Conservation (phyloP, 495 filamentous ascomycete genomes). For the Pyrenula aspistea region DNA sequence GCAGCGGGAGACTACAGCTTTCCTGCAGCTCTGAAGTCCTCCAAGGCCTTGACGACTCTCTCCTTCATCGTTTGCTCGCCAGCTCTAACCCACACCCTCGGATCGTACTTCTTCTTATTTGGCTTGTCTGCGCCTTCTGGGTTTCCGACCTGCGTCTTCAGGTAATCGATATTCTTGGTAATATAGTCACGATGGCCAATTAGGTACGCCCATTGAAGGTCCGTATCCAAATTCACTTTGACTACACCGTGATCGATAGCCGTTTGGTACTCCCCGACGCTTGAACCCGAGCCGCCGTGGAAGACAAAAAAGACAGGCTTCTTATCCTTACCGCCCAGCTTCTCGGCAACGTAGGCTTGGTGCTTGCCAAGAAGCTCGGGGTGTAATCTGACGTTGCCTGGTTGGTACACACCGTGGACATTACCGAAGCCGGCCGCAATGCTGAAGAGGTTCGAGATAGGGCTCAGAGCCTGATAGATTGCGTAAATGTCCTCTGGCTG, state of each 20-base stretch:
- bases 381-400: conserved; percentile 92
- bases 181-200: conserved; percentile 88
- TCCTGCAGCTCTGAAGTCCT: conserved; percentile 83
- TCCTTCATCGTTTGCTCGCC: conserved; percentile 93
- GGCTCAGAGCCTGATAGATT: conserved; percentile 69
- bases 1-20: too few relatives aligned
- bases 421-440: conserved; percentile 98
- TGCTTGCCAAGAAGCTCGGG: conserved; percentile 91
- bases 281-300: conserved; percentile 88
- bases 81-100: conserved; percentile 63
- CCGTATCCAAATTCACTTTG: conserved; percentile 89
- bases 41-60: conserved; percentile 66
- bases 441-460: conserved; percentile 87
- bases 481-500: conserved; percentile 91
- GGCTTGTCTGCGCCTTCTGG: conserved; percentile 92
- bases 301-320: conserved; percentile 99
- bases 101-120: conserved; percentile 98
- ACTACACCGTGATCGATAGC: conserved; percentile 90
- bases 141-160: conserved; percentile 78
- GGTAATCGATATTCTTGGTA: conserved; percentile 87
- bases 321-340: conserved; percentile 49
- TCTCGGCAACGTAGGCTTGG: conserved; percentile 76
- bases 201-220: conserved; percentile 65
- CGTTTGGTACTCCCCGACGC: conserved; percentile 74
- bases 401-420: conserved; percentile 98